Conservation (phyloP, 805 yeast genomes). For the Millerozyma miso region DNA sequence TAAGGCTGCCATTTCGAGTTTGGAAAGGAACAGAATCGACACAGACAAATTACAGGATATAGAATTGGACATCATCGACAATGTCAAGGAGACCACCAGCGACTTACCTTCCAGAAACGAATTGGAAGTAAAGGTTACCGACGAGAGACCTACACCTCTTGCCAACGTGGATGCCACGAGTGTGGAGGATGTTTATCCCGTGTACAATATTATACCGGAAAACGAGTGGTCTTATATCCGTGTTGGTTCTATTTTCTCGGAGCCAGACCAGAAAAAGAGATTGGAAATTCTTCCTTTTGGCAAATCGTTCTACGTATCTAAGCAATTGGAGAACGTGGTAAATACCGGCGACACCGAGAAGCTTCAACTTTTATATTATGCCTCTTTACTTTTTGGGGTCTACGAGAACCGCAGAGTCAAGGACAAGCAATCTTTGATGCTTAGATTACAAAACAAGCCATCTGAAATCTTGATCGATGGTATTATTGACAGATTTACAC, state of each 20-base stretch:
- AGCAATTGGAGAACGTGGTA: conserved; percentile 39
- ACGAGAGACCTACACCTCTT: conserved; percentile 80
- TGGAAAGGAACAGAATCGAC: conserved; percentile 82
- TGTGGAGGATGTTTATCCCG: conserved; percentile 79
- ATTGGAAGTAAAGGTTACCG: conserved; percentile 51
- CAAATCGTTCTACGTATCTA: conserved; percentile 53
- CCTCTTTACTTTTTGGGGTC: conserved; percentile 75
- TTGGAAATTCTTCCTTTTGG: conserved; percentile 59
- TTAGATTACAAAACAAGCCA: conserved; percentile 58
- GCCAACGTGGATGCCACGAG: conserved; percentile 74
- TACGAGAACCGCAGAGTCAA: conserved; percentile 67
- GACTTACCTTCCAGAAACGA: conserved; percentile 69
- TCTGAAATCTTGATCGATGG: conserved; percentile 72
- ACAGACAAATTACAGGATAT: conserved; percentile 70
- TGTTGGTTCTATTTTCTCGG: conserved; percentile 57
- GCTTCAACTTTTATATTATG: conserved; percentile 71
- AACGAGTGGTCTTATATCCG: conserved; percentile 62
- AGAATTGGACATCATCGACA: conserved; percentile 78
- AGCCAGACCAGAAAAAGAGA: conserved; percentile 42
- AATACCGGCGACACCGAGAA: conserved; percentile 46
- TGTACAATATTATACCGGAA: conserved; percentile 64
- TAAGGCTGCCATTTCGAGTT: conserved; percentile 78
- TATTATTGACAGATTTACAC: conserved; percentile 66
- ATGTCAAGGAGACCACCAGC: conserved; percentile 65
- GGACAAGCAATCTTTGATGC: conserved; percentile 54